These are phyloP conservation scores for Dioszegia aurantiaca DNA, from an alignment of 768 basidiomycete species.

Conservation along the genomic window DNA sequence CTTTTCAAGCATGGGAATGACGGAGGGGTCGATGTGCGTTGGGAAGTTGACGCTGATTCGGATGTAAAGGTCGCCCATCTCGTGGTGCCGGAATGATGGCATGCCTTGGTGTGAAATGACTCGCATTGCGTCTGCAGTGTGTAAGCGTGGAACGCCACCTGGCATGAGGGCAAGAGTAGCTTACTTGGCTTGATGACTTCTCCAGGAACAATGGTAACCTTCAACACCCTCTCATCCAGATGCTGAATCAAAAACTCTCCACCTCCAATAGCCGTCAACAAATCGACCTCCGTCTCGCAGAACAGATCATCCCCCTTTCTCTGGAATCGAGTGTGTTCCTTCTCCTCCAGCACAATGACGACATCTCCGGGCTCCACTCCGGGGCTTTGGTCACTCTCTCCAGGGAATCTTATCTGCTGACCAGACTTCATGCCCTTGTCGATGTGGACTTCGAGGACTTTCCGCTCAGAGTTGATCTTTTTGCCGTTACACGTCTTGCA, in stretches of 20 bases:
- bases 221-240: conserved; percentile 83
- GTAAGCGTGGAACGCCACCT: not conserved
- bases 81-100: conserved; percentile 97
- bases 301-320: conserved; percentile 82
- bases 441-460: conserved; percentile 80
- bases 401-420: conserved; percentile 86
- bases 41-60: conserved; percentile 87
- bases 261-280: conserved; percentile 88
- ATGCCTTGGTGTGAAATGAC: conserved; percentile 93
- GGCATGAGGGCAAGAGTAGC: conserved; percentile 41
- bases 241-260: conserved; percentile 87
- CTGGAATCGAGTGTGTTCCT: conserved; percentile 71
- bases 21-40: conserved; percentile 66
- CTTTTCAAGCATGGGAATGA: conserved; percentile 71
- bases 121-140: conserved; percentile 70
- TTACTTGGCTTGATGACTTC: conserved; percentile 90
- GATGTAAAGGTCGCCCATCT: conserved; percentile 88
- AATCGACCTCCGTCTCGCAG: conserved; percentile 82
- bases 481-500: conserved; percentile 89
- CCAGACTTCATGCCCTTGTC: conserved; percentile 93
- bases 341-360: conserved; percentile 97
- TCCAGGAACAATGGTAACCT: conserved; percentile 77
- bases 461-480: conserved; percentile 90
- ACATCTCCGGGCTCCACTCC: conserved; percentile 85
- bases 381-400: conserved; percentile 88